Percentiles rank a stretch among this genome's conserved stretches.
These are phyloP conservation scores for Pezicula rhizophila DNA, from an alignment of 2,329 filamentous ascomycete species.

Conservation along the genomic window DNA sequence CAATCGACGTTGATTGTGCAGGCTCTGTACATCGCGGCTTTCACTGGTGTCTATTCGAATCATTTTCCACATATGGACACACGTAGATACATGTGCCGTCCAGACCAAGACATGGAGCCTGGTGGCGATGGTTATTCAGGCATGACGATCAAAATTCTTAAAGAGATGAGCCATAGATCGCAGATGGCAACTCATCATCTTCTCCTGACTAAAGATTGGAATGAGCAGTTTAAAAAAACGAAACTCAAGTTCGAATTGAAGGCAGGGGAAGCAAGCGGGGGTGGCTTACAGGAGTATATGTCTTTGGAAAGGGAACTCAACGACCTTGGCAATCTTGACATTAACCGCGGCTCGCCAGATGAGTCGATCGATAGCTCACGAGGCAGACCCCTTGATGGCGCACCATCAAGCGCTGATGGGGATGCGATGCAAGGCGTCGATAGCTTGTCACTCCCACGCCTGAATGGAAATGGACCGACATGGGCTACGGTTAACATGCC, in stretches of 20 bases:
- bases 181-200: constrained; percentile 53
- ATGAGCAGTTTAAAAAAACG: constrained; percentile 36
- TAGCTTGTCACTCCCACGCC: constrained; percentile 11
- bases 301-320: constrained; percentile 44
- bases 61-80: constrained; percentile 66
- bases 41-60: constrained; percentile 58
- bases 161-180: constrained; percentile 44
- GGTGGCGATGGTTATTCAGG: constrained; percentile 23
- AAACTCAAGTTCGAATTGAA: constrained; percentile 7
- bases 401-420: constrained; percentile 23
- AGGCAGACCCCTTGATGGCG: constrained; percentile 15
- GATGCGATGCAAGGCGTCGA: constrained; percentile 27
- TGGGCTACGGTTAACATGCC: constrained; percentile 24
- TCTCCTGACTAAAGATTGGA: constrained; percentile 43
- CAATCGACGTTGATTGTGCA: constrained; percentile 65
- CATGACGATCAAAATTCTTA: constrained; percentile 43
- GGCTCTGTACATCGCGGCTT: constrained; percentile 60
- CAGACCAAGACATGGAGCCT: constrained; percentile 23
- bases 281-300: constrained; percentile 50
- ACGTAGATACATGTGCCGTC: constrained; percentile 42
- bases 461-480: constrained; percentile 11
- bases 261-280: constrained; percentile 32
- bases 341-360: constrained; percentile 10
- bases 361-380: constrained; percentile 19
- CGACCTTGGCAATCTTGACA: constrained; percentile 39